These are phyloP conservation scores for Trypanosoma theileri DNA, from an alignment of 208 protist genomes.

Conservation along the genomic window DNA sequence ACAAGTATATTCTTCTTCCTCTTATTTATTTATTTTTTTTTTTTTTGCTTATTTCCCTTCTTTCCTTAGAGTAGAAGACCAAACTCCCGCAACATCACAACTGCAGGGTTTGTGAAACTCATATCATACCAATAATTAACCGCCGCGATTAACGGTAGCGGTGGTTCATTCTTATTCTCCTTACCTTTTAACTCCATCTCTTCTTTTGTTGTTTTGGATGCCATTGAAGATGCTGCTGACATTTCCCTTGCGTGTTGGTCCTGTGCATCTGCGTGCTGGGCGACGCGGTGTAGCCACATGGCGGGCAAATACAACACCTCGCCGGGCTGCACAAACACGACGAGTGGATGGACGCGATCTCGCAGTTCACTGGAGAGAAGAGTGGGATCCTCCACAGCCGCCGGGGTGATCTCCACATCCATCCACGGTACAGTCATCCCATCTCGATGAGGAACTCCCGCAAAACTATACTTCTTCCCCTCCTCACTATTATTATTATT, in stretches of 20 bases:
- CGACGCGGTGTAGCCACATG: constrained; percentile 90
- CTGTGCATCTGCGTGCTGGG: constrained; percentile 72
- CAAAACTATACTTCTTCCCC: constrained; percentile 42
- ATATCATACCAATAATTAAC: constrained; percentile 95
- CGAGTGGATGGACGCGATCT: constrained; percentile 61
- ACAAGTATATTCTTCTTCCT: constrained; percentile 1
- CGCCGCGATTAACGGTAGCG: constrained; percentile 79
- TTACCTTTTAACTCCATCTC: background rate
- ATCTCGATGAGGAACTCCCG: constrained; percentile 52
- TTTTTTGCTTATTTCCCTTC: background rate
- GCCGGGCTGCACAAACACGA: constrained; percentile 73
- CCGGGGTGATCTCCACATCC: constrained; percentile 74
- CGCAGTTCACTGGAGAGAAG: constrained; percentile 19
- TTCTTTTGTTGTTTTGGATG: background rate
- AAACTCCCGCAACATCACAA: constrained; percentile 83
- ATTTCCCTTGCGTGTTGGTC: constrained; percentile 34
- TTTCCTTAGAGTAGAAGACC: constrained; percentile 63
- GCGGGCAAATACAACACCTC: constrained; percentile 91
- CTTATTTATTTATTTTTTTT: background rate
- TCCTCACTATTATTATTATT: constrained; percentile 10
- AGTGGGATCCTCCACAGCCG: constrained; percentile 33
- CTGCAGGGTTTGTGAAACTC: constrained; percentile 79
- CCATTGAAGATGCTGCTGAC: background rate
- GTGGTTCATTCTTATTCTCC: constrained; percentile 1
- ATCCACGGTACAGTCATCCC: constrained; percentile 82